Evolutionary conservation across 495 filamentous ascomycete species (phyloP).

Genomic region (Lophiotrema nucula): DNA sequence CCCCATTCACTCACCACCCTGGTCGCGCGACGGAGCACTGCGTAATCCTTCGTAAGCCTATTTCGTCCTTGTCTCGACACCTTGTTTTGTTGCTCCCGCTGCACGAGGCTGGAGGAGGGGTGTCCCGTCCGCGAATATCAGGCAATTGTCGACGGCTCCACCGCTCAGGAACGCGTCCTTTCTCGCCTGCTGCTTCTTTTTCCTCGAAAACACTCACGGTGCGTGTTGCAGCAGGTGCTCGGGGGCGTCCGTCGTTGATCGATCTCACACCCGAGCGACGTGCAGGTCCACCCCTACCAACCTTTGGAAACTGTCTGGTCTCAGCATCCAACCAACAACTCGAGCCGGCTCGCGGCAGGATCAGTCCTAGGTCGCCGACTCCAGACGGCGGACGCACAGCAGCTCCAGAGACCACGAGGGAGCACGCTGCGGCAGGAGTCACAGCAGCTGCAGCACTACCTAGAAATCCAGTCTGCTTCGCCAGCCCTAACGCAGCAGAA

Average conservation of each 20-base stretch:
- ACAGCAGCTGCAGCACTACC: too few species aligned
- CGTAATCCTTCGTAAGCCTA: slow-evolving; percentile 29
- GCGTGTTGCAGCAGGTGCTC: slow-evolving; percentile 11
- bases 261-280: slow-evolving; percentile 26
- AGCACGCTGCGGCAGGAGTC: too few species aligned
- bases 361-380: not conserved
- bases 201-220: slow-evolving; percentile 6
- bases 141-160: not conserved
- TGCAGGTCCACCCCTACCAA: slow-evolving; percentile 19
- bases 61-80: slow-evolving; percentile 14
- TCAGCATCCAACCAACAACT: not conserved
- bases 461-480: too few species aligned
- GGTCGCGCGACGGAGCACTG: slow-evolving; percentile 2
- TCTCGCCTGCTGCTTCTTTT: not conserved
- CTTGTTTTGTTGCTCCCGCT: slow-evolving; percentile 3
- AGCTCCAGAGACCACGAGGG: too few species aligned
- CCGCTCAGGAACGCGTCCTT: too few species aligned
- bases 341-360: slow-evolving; percentile 1
- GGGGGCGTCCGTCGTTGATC: slow-evolving; percentile 26
- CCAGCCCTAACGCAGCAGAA: too few species aligned
- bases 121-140: slow-evolving; percentile 5
- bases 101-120: slow-evolving; percentile 13
- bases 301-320: slow-evolving; percentile 1
- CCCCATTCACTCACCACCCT: not conserved
- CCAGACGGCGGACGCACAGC: not conserved